These are phyloP conservation scores for Chamaenerion angustifolium DNA, from an alignment of 345 rosid genomes.

Conservation along the genomic window DNA sequence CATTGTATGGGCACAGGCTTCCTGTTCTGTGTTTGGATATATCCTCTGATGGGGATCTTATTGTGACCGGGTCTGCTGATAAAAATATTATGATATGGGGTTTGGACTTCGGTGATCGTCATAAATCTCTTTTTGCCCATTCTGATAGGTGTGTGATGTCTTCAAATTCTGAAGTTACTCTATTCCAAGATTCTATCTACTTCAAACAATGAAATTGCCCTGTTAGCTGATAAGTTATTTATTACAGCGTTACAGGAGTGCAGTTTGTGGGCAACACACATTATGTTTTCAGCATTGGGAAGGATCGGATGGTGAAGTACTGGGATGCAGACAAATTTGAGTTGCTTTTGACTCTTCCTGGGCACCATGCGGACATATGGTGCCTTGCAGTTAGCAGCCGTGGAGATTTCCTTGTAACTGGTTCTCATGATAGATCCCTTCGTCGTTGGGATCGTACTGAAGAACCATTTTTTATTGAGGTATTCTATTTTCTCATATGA, in stretches of 20 bases:
- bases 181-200: slow-evolving; percentile 14
- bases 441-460: slow-evolving; percentile 98
- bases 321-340: slow-evolving; percentile 99
- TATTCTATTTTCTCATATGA: slow-evolving; percentile 10
- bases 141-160: slow-evolving; percentile 48
- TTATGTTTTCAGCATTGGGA: slow-evolving; percentile 85
- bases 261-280: slow-evolving; percentile 81
- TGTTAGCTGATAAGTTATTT: neutral
- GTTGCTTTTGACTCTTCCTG: slow-evolving; percentile 80
- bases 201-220: neutral
- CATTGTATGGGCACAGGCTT: slow-evolving; percentile 84
- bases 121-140: slow-evolving; percentile 92
- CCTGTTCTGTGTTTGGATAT: slow-evolving; percentile 93
- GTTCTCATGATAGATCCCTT: slow-evolving; percentile 92
- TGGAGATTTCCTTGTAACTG: slow-evolving; percentile 91
- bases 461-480: slow-evolving; percentile 95
- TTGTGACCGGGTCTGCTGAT: slow-evolving; percentile 93
- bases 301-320: slow-evolving; percentile 81
- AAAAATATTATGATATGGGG: slow-evolving; percentile 97
- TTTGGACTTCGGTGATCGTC: slow-evolving; percentile 96
- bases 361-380: slow-evolving; percentile 93
- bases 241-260: slow-evolving; percentile 74
- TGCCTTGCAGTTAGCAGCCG: slow-evolving; percentile 75
- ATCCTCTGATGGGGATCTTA: slow-evolving; percentile 89
- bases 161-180: neutral